These are phyloP conservation scores for Backusella psychrophila DNA, from an alignment of 192 early-diverging fungal genomes.

Conservation along the genomic window DNA sequence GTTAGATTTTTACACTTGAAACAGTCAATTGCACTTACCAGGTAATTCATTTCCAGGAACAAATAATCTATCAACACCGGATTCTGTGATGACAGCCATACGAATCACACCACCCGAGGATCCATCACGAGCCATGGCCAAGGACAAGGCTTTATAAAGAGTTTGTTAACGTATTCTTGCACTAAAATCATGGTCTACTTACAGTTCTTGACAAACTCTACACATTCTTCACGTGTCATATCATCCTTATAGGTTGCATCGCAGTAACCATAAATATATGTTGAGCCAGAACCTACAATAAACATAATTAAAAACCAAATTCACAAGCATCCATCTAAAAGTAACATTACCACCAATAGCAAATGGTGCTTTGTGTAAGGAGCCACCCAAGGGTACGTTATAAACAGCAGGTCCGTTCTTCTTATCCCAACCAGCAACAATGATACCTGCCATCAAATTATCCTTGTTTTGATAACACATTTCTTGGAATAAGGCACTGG, in stretches of 20 bases:
- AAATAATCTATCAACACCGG: constrained; percentile 87
- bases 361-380: constrained; percentile 88
- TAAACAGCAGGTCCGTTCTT: constrained; percentile 86
- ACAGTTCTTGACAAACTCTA: constrained; percentile 95
- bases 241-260: constrained; percentile 78
- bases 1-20: neutral
- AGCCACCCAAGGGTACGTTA: constrained; percentile 89
- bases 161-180: neutral
- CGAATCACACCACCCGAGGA: constrained; percentile 96
- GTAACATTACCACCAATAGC: constrained; percentile 70
- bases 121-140: constrained; percentile 96
- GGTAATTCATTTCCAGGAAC: constrained; percentile 80
- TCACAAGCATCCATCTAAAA: too few species aligned
- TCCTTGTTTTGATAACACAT: constrained; percentile 95
- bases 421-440: constrained; percentile 97
- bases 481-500: constrained; percentile 91
- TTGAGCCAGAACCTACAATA: constrained; percentile 75
- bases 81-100: constrained; percentile 88
- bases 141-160: constrained; percentile 63
- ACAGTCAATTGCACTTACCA: constrained; percentile 25
- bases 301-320: too few species aligned
- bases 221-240: constrained; percentile 86
- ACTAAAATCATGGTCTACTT: constrained; percentile 25
- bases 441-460: constrained; percentile 85
- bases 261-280: constrained; percentile 98